Evolutionary conservation across 257 asterid genomes (phyloP).

Genomic region (Solanum peruvianum): DNA sequence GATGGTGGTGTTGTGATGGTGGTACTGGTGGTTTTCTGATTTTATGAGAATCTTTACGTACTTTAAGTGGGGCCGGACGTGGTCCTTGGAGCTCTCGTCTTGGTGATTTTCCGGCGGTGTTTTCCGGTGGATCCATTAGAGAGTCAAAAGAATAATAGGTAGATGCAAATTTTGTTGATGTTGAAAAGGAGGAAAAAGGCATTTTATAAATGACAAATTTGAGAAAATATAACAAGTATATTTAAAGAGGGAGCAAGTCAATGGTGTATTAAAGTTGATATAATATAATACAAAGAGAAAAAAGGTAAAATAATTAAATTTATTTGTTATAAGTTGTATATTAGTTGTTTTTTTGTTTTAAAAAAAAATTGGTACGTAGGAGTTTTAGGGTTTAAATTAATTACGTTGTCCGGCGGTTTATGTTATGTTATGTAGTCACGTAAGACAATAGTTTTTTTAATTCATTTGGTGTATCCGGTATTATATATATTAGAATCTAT

Average conservation of each 20-base stretch:
- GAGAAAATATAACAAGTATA: constrained; percentile 4
- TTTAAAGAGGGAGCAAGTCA: constrained; percentile 26
- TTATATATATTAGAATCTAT: fast-evolving
- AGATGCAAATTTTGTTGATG: not conserved
- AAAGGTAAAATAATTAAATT: not conserved
- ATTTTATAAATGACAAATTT: not conserved
- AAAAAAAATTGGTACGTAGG: not conserved
- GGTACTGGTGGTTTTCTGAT: constrained; percentile 67
- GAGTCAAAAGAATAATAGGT: not conserved
- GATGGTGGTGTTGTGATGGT: constrained; percentile 16
- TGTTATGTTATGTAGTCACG: not conserved
- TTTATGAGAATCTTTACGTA: constrained; percentile 76
- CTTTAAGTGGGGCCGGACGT: constrained; percentile 74
- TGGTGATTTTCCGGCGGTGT: constrained; percentile 42
- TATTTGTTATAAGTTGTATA: not conserved
- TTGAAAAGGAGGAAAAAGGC: constrained; percentile 5
- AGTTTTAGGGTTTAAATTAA: not conserved
- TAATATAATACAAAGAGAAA: not conserved
- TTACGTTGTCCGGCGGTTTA: not conserved
- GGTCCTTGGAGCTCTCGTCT: constrained; percentile 76
- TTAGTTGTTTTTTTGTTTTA: not conserved
- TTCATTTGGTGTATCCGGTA: no score
- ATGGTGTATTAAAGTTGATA: constrained; percentile 20
- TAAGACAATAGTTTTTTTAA: not conserved
- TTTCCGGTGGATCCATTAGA: constrained; percentile 40